These are phyloP conservation scores for Septoria petroselini DNA, from an alignment of 2,329 filamentous ascomycete species.

Conservation along the genomic window DNA sequence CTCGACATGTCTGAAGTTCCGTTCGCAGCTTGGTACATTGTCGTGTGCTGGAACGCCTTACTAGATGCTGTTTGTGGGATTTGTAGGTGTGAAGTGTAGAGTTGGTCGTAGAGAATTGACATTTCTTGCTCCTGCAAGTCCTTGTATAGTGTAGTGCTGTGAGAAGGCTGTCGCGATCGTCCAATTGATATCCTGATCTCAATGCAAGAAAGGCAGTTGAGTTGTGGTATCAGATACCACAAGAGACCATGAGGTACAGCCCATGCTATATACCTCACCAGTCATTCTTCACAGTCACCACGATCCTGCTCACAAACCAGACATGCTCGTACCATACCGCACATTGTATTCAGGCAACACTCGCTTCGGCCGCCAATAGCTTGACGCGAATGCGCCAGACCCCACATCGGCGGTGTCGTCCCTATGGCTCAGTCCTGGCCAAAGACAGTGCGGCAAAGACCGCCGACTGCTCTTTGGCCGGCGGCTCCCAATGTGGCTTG, in stretches of 20 bases:
- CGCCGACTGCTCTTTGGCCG: neutral
- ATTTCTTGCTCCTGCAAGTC: neutral
- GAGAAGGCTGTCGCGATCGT: no score
- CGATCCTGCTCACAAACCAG: neutral
- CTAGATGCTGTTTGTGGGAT: neutral
- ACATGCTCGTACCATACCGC: constrained; percentile 4
- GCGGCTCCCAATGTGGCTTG: constrained; percentile 2
- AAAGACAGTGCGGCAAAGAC: constrained; percentile 3
- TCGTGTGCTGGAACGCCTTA: constrained; percentile 12
- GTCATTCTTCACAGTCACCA: constrained; percentile 7
- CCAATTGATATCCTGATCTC: no score
- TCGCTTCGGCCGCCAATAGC: neutral
- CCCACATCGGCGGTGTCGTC: no score
- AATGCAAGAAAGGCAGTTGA: no score
- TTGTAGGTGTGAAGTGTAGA: constrained; percentile 12
- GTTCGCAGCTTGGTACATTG: constrained; percentile 18
- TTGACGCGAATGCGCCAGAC: neutral
- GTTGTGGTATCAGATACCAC: no score
- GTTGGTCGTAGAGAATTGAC: constrained; percentile 19
- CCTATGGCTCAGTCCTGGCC: neutral
- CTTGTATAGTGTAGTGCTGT: no score
- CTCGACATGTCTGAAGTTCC: neutral
- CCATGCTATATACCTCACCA: constrained; percentile 2
- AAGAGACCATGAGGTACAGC: no score
- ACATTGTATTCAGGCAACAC: neutral